Conservation (phyloP, 148 eudicot genomes). For the Rhododendron molle region DNA sequence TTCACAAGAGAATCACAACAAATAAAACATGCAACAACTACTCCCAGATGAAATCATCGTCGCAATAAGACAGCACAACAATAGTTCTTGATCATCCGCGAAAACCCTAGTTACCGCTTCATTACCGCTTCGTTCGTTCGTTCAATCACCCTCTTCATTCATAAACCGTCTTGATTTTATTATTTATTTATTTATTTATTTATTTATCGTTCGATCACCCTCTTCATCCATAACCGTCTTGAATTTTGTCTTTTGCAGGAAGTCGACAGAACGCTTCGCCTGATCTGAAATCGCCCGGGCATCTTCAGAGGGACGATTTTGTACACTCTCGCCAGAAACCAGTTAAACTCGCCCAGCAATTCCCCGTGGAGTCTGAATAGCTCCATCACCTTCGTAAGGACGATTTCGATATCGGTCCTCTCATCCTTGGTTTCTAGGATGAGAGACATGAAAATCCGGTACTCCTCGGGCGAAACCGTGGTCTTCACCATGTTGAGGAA, state of each 20-base stretch:
- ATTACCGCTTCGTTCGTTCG: too few relatives aligned
- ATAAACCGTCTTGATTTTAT: background rate
- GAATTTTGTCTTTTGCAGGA: too few relatives aligned
- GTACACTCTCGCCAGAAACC: background rate
- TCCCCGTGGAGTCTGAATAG: background rate
- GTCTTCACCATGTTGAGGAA: background rate
- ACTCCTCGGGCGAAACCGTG: background rate
- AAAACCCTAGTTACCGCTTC: background rate
- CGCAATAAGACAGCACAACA: too few relatives aligned
- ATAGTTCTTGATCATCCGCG: too few relatives aligned
- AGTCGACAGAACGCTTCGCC: too few relatives aligned
- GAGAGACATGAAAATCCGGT: background rate
- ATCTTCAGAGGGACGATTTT: background rate
- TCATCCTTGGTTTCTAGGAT: background rate
- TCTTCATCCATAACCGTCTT: too few relatives aligned
- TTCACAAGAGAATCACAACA: too few relatives aligned
- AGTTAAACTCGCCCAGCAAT: background rate
- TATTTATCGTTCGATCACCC: too few relatives aligned
- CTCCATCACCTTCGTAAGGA: background rate
- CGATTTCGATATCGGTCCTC: background rate
- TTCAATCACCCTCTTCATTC: background rate
- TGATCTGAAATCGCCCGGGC: background rate
- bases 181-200: too few relatives aligned
- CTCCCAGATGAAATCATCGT: too few relatives aligned
- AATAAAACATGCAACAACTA: too few relatives aligned